Percentiles rank a stretch among this genome's conserved stretches.
phyloP scores from a whole-genome alignment of 352 stramenopile species.

The Globisporangium takayamanum region DNA sequence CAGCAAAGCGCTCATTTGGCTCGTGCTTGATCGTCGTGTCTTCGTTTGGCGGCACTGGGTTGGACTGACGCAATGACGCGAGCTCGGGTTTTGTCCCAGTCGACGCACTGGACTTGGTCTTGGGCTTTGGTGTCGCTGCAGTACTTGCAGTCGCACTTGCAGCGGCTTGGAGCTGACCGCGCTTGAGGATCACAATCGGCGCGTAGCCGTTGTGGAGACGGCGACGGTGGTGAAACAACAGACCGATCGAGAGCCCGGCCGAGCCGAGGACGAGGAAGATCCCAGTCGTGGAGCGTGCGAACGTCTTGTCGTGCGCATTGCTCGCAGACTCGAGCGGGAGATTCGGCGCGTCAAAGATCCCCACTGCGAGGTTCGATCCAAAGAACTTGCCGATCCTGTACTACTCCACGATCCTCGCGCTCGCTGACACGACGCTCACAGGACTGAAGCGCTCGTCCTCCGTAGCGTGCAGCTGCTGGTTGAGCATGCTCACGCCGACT shows the following conservation, averaged over 20 bases:
- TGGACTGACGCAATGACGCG: conserved; percentile 21
- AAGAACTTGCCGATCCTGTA: conserved; percentile 57
- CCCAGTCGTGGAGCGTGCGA: conserved; percentile 25
- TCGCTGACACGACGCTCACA: conserved; percentile 64
- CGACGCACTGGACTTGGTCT: neutral
- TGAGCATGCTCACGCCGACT: conserved; percentile 40
- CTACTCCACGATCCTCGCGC: conserved; percentile 41
- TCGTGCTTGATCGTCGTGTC: conserved; percentile 50
- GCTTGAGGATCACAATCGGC: conserved; percentile 41
- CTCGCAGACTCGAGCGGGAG: conserved; percentile 27
- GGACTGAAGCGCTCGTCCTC: conserved; percentile 23
- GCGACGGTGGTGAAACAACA: conserved; percentile 49
- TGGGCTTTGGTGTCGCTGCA: conserved; percentile 6
- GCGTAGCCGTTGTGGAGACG: conserved; percentile 61
- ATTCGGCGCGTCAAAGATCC: conserved; percentile 45
- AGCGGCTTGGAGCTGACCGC: conserved; percentile 24
- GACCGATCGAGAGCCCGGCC: conserved; percentile 33
- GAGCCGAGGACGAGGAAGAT: conserved; percentile 41
- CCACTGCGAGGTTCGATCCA: conserved; percentile 53
- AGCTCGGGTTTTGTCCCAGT: conserved; percentile 9
- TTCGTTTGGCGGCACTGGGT: conserved; percentile 26
- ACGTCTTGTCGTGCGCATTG: conserved; percentile 17
- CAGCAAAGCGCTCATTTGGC: conserved; percentile 56
- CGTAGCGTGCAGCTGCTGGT: conserved; percentile 31
- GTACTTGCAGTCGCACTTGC: conserved; percentile 15